Base-by-base conservation (phyloP, 257 asterid species). In the Linaria vulgaris region DNA sequence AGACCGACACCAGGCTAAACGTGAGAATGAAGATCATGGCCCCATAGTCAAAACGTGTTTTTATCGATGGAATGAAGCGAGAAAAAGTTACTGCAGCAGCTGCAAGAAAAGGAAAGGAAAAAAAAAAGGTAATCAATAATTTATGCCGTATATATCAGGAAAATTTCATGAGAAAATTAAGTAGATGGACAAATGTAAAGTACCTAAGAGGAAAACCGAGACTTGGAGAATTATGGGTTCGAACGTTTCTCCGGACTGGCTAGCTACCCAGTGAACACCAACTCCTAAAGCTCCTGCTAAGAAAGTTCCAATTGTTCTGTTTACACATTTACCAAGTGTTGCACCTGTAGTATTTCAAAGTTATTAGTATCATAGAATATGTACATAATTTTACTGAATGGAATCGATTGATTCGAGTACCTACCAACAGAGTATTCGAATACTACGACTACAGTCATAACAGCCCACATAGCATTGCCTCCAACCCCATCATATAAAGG, bases 181-280 rank as follows among this genome's bases (percentile, higher is more conserved):
- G 9, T 17, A 27, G 43, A 11, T 21, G 13, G n/a, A n/a, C n/a
- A n/a, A n/a, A n/a, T n/a, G n/a, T 5, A 10, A 48, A 69, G 9
- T 58, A 87, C 97, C 97, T 38, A 90, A 66, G 65, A 85, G 66
- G 74, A 90, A 90, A 64, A 90, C 91, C 0, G 96, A 82, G 34
- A 16, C 46, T 70, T 86, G 91, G 37, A 90, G 91, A 74, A 90
- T 78, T 27, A 84, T 41, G 15, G 96, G 96, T 67, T 83, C 87
- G 54, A 82, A 59, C 38, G 45, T 70, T 9, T 82, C 73, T 3
- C 96, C 94, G 0, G 95, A 78, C 14, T 69, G 88, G 69, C 50
- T 69, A 19, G 97, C 96, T 60, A 85, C 22, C 96, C 96, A 88
- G n/a, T 90, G 97, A 67, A 85, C 94, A n/a, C 94, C 97, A 62